Base-by-base conservation (phyloP, 108 stramenopile genomes). In the Parmales sp. region DNA sequence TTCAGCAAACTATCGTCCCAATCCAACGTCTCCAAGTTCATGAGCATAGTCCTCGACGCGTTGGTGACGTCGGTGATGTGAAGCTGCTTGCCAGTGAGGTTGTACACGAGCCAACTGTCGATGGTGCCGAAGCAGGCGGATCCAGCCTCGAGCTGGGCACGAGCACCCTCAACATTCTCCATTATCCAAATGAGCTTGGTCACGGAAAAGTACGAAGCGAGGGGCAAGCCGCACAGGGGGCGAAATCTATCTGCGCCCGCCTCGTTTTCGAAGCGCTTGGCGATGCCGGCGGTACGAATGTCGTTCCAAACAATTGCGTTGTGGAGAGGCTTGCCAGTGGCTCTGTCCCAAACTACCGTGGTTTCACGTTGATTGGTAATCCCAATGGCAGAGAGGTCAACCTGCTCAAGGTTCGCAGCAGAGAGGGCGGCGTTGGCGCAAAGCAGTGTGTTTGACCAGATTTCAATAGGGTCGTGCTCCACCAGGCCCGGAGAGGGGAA, bases 321-420 rank as follows among this genome's bases (percentile, higher is more conserved):
- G 79, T 95, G 85, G 64, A 94, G 89, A 7, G 95, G 87, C 64
- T 72, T 67, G 0, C 98, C 98, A n/a, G 96, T 96, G 7, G 46
- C 54, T 28, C 74, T 72, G 77, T 94, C 83, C 95, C 95, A 99
- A 18, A 92, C 88, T 29, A 99, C 66, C 6, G 95, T 97, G 34
- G 96, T 97, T 78, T 99, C 98, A 3, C 98, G 78, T 76, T 99
- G 96, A 80, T 99, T 99, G 11, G 98, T 98, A 63, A 99, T 95
- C 46, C 98, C 98, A 63, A 98, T 80, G 36, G 90, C 86, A 43
- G 76, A 72, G 60, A 89, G 44, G 54, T 77, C 70, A 26, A 70
- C 39, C 2, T 31, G n/a, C 29, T 60, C 68, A 19, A 70, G 54
- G 34, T 69, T 72, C 7, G 72, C 6, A 37, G 73, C 72, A 13